Evolutionary conservation across 495 filamentous ascomycete genomes (phyloP).

Genomic region (Penicillium verhagenii): DNA sequence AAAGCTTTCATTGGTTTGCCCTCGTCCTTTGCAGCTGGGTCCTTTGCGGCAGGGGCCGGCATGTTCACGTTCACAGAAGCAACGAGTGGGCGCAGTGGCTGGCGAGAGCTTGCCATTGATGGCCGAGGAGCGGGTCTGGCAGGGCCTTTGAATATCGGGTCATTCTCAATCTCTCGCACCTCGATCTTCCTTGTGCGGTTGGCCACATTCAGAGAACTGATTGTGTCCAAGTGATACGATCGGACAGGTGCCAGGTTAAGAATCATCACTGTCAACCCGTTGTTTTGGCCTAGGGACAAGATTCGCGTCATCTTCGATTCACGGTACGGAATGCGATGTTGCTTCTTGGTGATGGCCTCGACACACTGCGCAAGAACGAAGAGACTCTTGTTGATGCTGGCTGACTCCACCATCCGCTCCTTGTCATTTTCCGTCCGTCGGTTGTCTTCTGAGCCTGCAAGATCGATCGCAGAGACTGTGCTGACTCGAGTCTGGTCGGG

Average conservation of each 20-base stretch:
- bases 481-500: slow-evolving; percentile 70
- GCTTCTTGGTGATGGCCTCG: slow-evolving; percentile 83
- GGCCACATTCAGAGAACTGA: slow-evolving; percentile 92
- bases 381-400: slow-evolving; percentile 96
- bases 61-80: slow-evolving; percentile 59
- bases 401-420: slow-evolving; percentile 90
- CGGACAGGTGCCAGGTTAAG: slow-evolving; percentile 84
- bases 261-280: slow-evolving; percentile 95
- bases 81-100: slow-evolving; percentile 73
- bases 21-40: slow-evolving; percentile 53
- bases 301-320: slow-evolving; percentile 99
- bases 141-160: slow-evolving; percentile 76
- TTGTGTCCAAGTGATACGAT: slow-evolving; percentile 89
- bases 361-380: slow-evolving; percentile 96
- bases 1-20: slow-evolving; percentile 76
- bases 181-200: slow-evolving; percentile 97
- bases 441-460: slow-evolving; percentile 96
- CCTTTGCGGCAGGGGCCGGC: slow-evolving; percentile 43
- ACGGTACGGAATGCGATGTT: slow-evolving; percentile 82
- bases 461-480: slow-evolving; percentile 90
- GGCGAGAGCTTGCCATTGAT: slow-evolving; percentile 55
- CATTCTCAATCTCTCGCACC: slow-evolving; percentile 90
- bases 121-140: slow-evolving; percentile 47
- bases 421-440: slow-evolving; percentile 91
- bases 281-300: slow-evolving; percentile 88